Evolutionary conservation across 352 stramenopile genomes (phyloP).

Genomic region (Elongisporangium anandrum): DNA sequence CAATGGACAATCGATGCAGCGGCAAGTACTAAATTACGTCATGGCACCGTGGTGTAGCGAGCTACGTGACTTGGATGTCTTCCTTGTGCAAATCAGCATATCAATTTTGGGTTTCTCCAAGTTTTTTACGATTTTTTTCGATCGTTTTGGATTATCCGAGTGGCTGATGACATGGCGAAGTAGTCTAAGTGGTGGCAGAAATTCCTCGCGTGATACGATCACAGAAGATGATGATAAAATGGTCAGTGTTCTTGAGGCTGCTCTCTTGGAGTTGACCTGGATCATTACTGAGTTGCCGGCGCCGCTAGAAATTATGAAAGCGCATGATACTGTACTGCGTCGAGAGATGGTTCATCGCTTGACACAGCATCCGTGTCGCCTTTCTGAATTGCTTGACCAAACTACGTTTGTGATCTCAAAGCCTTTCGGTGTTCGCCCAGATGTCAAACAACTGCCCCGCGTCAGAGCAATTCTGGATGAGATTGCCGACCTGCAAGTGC

Average conservation of each 20-base stretch:
- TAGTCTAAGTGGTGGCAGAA: conserved; percentile 23
- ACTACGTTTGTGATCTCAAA: conserved; percentile 72
- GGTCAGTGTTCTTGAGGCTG: conserved; percentile 63
- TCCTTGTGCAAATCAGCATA: conserved; percentile 64
- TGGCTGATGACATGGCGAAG: conserved; percentile 69
- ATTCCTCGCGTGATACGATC: conserved; percentile 1
- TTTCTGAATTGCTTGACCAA: conserved; percentile 78
- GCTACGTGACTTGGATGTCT: conserved; percentile 69
- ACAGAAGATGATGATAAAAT: conserved; percentile 54
- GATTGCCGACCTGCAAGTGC: conserved; percentile 67
- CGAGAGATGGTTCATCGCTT: conserved; percentile 87
- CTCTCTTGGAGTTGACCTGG: conserved; percentile 82
- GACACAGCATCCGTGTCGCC: conserved; percentile 57
- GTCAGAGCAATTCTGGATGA: conserved; percentile 65
- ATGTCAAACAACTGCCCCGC: conserved; percentile 61
- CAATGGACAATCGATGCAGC: conserved; percentile 81
- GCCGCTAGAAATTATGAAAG: conserved; percentile 52
- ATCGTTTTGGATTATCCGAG: conserved; percentile 72
- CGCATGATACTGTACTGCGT: conserved; percentile 59
- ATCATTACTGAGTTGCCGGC: conserved; percentile 82
- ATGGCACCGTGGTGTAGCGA: conserved; percentile 68
- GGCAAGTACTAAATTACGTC: conserved; percentile 77
- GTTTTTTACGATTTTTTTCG: conserved; percentile 79
- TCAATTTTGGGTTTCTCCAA: conserved; percentile 54
- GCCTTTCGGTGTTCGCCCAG: conserved; percentile 53